phyloP scores from a whole-genome alignment of 441 rosid species.

The Pelargonium citronellum region DNA sequence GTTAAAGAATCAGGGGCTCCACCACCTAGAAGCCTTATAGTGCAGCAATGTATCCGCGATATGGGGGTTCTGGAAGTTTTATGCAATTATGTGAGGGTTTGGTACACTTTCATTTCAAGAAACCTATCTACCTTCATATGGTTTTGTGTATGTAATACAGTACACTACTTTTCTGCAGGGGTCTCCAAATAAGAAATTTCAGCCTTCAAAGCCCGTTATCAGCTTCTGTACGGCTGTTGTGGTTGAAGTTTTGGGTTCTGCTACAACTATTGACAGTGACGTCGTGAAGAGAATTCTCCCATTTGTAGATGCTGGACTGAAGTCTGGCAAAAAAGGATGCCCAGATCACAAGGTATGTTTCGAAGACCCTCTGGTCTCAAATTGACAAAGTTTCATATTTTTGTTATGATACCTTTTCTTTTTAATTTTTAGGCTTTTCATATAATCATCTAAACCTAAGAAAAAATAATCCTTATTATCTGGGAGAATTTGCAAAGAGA shows the following conservation, averaged over 20 bases:
- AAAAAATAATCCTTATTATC: too few relatives aligned
- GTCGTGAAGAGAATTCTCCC: slow-evolving; percentile 74
- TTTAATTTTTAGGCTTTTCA: neutral
- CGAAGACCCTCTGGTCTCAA: slow-evolving; percentile 4
- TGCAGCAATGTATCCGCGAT: slow-evolving; percentile 86
- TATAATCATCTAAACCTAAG: too few relatives aligned
- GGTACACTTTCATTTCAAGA: neutral
- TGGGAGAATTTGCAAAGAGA: too few relatives aligned
- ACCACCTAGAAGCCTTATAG: slow-evolving; percentile 73
- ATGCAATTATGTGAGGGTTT: slow-evolving; percentile 74
- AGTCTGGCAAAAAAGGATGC: slow-evolving; percentile 47
- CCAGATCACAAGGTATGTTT: slow-evolving; percentile 75
- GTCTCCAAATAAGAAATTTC: slow-evolving; percentile 63
- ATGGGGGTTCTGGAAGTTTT: slow-evolving; percentile 75
- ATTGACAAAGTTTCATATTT: neutral
- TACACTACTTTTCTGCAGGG: slow-evolving; percentile 43
- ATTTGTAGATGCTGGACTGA: slow-evolving; percentile 73
- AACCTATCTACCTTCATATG: slow-evolving; percentile 12
- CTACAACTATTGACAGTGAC: slow-evolving; percentile 52
- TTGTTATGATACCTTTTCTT: neutral
- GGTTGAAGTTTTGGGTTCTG: slow-evolving; percentile 66
- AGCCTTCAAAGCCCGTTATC: slow-evolving; percentile 55
- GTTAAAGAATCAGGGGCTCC: slow-evolving; percentile 86
- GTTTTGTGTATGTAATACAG: slow-evolving; percentile 13
- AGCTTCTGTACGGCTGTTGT: slow-evolving; percentile 84